phyloP scores from a whole-genome alignment of 2,329 filamentous ascomycete genomes.

The Colletotrichum somersetense region DNA sequence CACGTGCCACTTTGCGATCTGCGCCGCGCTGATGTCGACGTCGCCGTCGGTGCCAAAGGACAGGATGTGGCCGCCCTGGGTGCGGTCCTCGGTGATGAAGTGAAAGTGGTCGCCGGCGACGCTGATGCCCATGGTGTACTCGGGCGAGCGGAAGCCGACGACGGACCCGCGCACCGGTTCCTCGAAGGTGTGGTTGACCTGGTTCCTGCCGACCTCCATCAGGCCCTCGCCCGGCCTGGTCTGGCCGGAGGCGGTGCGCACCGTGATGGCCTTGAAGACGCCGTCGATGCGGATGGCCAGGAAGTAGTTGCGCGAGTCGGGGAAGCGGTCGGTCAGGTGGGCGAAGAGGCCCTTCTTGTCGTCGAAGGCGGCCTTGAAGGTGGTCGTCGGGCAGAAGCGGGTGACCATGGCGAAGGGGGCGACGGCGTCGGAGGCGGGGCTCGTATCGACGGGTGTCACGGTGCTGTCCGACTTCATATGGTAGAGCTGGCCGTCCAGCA shows the following conservation, averaged over 20 bases:
- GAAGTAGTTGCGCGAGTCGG: conserved; percentile 48
- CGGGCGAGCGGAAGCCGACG: conserved; percentile 50
- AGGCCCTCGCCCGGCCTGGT: conserved; percentile 46
- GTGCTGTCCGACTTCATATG: conserved; percentile 53
- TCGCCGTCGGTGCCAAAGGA: conserved; percentile 49
- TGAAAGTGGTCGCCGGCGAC: conserved; percentile 52
- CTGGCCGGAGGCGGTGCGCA: conserved; percentile 51
- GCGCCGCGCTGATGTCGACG: conserved; percentile 47
- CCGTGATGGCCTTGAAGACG: conserved; percentile 47
- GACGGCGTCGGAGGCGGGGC: conserved; percentile 43
- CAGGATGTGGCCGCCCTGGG: conserved; percentile 50
- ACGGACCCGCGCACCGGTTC: conserved; percentile 46
- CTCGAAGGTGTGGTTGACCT: conserved; percentile 48
- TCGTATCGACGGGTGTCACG: conserved; percentile 44
- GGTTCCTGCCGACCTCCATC: conserved; percentile 47
- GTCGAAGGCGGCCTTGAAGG: conserved; percentile 41
- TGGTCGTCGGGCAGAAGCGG: conserved; percentile 46
- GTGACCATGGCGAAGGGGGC: conserved; percentile 53
- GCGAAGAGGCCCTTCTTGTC: conserved; percentile 47
- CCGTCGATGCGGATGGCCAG: conserved; percentile 49
- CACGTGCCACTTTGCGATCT: conserved; percentile 48
- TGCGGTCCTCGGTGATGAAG: conserved; percentile 50
- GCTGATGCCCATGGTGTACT: conserved; percentile 51
- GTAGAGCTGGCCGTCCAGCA: conserved; percentile 50
- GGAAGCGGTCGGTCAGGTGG: conserved; percentile 44